Evolutionary conservation across 768 basidiomycete genomes (phyloP), one percentile per base, ranked within the genome.

Genomic region (Termitomyces sp.): DNA sequence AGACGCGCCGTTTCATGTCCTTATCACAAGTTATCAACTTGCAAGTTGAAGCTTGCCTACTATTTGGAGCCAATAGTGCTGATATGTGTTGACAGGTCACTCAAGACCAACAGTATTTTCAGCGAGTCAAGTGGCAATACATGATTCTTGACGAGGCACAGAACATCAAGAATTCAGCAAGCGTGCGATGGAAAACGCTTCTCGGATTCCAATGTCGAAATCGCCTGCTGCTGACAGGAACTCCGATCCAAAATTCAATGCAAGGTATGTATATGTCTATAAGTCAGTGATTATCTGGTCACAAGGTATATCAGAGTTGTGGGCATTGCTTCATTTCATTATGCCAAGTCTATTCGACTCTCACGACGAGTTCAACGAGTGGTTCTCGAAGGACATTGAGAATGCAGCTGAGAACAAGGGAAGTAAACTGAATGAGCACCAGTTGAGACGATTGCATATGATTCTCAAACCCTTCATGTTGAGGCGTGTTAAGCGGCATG

Each of bases 141-240:
- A 98, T 98, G 96, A 85, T 99, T 58, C 79, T 99, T n/a, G 97
- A 99, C 65, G 97, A 99, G 72, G 97, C 97, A 2, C 97, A 99
- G 72, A 98, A 98, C 56, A 98, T 99, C 80, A 99, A 99, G 79
- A 96, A 94, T 67, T 94, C 97, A 24, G 85, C 92, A 24, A 94
- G 91, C 71, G 90, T 92, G 9, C 82, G 97, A 43, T 99, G 97
- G 97, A 98, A 98, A 73, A 96, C 95, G 1, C 77, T 98, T 18
- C 84, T 99, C 46, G 90, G 93, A 18, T 94, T 98, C 71, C 92
- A 94, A 32, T 98, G 96, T 67, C 84, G 97, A 54, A 99, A 99
- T 72, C 84, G 97, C 44, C 79, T 99, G 6, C 80, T 99, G 16
- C 78, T 99, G 41, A 99, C 97, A 1, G 97, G 97, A 53, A 99